phyloP scores from a whole-genome alignment of 768 basidiomycete genomes.

The Russula abietina region DNA sequence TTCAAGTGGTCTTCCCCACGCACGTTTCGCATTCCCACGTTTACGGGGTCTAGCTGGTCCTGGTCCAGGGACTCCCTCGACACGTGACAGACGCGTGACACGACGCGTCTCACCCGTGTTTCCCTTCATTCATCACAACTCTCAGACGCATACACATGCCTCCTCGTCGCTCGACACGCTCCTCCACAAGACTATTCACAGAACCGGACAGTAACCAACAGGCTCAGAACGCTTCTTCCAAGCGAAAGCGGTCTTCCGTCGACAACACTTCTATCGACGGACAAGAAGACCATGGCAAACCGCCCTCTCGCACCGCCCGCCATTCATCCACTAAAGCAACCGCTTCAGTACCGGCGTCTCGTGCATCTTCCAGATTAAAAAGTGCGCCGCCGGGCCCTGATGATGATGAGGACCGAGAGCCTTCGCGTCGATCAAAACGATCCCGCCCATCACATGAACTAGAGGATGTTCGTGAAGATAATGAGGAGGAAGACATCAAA shows the following conservation, averaged over 20 bases:
- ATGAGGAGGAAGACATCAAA: slow-evolving; percentile 20
- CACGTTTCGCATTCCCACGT: background rate
- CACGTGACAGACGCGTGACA: slow-evolving; percentile 22
- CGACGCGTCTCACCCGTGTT: slow-evolving; percentile 15
- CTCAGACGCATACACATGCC: slow-evolving; percentile 16
- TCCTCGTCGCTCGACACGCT: slow-evolving; percentile 24
- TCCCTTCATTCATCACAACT: background rate
- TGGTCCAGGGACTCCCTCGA: background rate
- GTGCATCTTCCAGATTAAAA: slow-evolving; percentile 16
- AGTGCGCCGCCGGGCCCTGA: slow-evolving; percentile 11
- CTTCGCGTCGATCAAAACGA: slow-evolving; percentile 17
- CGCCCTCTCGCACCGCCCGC: slow-evolving; percentile 19
- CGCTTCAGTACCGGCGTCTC: slow-evolving; percentile 6
- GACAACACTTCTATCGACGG: slow-evolving; percentile 6
- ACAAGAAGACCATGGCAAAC: slow-evolving; percentile 9
- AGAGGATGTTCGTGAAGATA: slow-evolving; percentile 22
- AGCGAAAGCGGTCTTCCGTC: slow-evolving; percentile 21
- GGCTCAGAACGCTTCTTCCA: background rate
- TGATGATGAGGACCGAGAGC: slow-evolving; percentile 17
- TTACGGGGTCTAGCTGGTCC: background rate
- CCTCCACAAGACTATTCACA: slow-evolving; percentile 17
- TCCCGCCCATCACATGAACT: slow-evolving; percentile 17
- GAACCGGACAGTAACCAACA: slow-evolving; percentile 8
- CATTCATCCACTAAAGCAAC: slow-evolving; percentile 10
- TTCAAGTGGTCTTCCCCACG: slow-evolving; percentile 12